Percentiles rank a stretch among this genome's conserved stretches.
phyloP scores from a whole-genome alignment of 2,329 filamentous ascomycete genomes.

The Arthrobotrys musiformis region DNA sequence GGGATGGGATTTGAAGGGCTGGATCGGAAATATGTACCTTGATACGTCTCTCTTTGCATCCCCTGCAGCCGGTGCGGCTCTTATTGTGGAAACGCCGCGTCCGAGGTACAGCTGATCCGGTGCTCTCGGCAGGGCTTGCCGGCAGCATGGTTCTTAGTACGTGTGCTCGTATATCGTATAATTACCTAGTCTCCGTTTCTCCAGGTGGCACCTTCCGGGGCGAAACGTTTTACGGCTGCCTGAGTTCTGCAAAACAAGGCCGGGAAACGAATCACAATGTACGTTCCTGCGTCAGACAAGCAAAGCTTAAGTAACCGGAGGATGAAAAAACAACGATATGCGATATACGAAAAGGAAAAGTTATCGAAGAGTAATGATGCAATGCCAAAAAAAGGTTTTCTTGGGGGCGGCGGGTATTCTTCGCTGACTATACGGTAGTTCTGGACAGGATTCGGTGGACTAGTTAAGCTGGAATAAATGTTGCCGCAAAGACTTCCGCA shows the following conservation, averaged over 20 bases:
- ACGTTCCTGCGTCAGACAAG: conserved; percentile 9
- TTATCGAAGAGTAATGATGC: conserved; percentile 8
- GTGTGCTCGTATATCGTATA: conserved; percentile 7
- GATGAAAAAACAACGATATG: neutral
- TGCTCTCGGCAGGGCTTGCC: conserved; percentile 10
- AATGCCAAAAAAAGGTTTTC: conserved; percentile 2
- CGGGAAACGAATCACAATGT: neutral
- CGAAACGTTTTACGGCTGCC: neutral
- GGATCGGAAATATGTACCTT: conserved; percentile 36
- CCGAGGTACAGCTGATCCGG: neutral
- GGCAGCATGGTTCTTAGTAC: conserved; percentile 14
- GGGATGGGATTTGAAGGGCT: neutral
- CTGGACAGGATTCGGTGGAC: conserved; percentile 3
- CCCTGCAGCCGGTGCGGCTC: conserved; percentile 47
- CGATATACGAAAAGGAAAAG: conserved; percentile 4
- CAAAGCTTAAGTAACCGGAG: neutral
- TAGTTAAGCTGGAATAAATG: conserved; percentile 40
- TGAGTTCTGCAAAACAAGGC: neutral
- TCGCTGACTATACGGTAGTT: neutral
- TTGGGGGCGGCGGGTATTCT: neutral
- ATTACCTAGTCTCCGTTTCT: neutral
- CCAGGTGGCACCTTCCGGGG: neutral
- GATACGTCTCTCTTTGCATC: conserved; percentile 47
- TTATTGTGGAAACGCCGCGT: conserved; percentile 52
- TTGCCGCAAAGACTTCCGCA: conserved; percentile 12